A percentile compares a stretch with the other conserved stretches of the same genome.
phyloP scores from a whole-genome alignment of 176 grass and related monocot genomes.

The Panicum miliaceum region DNA sequence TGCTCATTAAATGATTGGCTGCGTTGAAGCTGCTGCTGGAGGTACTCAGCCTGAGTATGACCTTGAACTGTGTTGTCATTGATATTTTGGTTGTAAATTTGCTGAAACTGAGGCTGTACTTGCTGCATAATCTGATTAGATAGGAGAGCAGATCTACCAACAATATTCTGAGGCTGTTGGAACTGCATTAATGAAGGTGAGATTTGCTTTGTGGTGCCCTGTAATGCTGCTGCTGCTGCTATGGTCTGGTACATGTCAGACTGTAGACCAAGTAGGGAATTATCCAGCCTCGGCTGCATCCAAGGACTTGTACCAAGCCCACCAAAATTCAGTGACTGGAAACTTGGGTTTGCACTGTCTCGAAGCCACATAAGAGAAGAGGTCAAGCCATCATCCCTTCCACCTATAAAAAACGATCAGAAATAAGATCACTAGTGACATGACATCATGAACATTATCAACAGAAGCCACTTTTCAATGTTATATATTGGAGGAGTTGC shows the following conservation, averaged over 20 bases:
- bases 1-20: conserved; percentile 63
- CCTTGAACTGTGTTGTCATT: conserved; percentile 59
- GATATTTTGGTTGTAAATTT: conserved; percentile 54
- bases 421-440: conserved; percentile 32
- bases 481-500: neutral
- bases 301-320: conserved; percentile 66
- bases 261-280: conserved; percentile 62
- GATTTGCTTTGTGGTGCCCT: conserved; percentile 62
- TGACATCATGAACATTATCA: neutral
- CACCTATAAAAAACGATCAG: conserved; percentile 56
- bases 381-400: conserved; percentile 69
- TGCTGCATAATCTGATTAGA: conserved; percentile 72
- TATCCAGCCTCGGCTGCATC: conserved; percentile 78
- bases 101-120: conserved; percentile 65
- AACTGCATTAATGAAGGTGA: conserved; percentile 71
- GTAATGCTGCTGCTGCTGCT: conserved; percentile 52
- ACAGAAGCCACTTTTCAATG: conserved; percentile 10
- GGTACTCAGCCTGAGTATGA: conserved; percentile 60
- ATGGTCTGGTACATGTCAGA: conserved; percentile 75
- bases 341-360: conserved; percentile 65
- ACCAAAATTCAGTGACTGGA: conserved; percentile 80
- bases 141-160: conserved; percentile 51
- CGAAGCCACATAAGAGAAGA: conserved; percentile 78
- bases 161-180: conserved; percentile 68
- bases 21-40: conserved; percentile 59